Base-by-base conservation (phyloP, 768 basidiomycete species). In the Podaxis rugospora region DNA sequence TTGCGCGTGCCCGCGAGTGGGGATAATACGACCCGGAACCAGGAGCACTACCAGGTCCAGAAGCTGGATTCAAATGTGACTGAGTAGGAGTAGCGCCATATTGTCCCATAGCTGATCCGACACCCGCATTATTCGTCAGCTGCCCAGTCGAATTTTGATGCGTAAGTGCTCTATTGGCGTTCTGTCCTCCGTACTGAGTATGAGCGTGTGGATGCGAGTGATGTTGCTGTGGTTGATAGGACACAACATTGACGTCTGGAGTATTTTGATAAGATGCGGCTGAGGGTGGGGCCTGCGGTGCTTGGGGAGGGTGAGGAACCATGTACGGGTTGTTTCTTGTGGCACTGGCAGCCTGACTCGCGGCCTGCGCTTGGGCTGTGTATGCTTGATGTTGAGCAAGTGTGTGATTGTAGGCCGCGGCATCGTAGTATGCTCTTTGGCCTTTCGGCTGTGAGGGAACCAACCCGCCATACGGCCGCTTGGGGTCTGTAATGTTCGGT, bases 391-490 rank as follows among this genome's bases (percentile, higher is more conserved):
- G 96, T 70, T 95, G 93, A 11, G 88, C 89, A 23, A 96, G 83
- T 67, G 96, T 96, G 63, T 96, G 94, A 65, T 95, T 94, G 77
- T 99, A 99, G 1, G 89, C 78, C 6, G 93, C 93, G 0, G 96
- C 95, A 70, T 98, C 95, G 66, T 90, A 90, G 69, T 90, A 96
- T 5, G 93, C 89, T 51, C 93, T 78, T 21, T 89, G 87, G 10
- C 90, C 89, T 70, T 93, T 92, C 6, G 88, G 88, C 66, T 93
- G 89, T n/a, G 90, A 90, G 2, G 92, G 89, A 10, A 96, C 89
- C 16, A 98, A 81, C 7, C 96, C 95, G 27, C 96, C 96, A 69
- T 94, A 98, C 7, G 93, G 92, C 65, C 92, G 87, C 75, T 93
- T 93, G 5, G 92, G 83, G 71, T 92, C 90, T 36, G 81, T 62